phyloP scores from a whole-genome alignment of 2,329 filamentous ascomycete species.

The Colletotrichum viniferum region DNA sequence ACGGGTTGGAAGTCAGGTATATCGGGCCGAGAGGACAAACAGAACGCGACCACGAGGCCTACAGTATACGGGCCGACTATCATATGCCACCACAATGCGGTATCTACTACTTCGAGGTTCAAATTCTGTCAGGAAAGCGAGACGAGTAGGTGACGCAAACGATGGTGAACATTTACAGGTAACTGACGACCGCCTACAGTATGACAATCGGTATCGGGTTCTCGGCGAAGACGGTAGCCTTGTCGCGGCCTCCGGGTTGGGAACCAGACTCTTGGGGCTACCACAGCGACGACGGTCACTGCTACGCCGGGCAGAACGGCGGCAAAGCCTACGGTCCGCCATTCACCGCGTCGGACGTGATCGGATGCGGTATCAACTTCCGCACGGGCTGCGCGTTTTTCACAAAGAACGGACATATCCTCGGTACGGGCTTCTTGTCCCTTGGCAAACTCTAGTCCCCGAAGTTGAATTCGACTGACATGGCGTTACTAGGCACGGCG shows the following conservation, averaged over 20 bases:
- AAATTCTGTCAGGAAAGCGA: slow-evolving; percentile 52
- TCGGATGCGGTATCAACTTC: slow-evolving; percentile 72
- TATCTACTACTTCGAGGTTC: slow-evolving; percentile 90
- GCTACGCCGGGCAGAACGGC: slow-evolving; percentile 59
- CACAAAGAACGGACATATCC: slow-evolving; percentile 65
- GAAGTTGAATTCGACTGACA: slow-evolving; percentile 14
- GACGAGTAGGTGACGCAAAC: slow-evolving; percentile 54
- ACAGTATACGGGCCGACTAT: slow-evolving; percentile 80
- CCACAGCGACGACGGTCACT: slow-evolving; percentile 70
- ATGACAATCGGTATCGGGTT: slow-evolving; percentile 69
- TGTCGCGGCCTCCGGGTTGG: slow-evolving; percentile 67
- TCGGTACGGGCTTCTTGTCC: slow-evolving; percentile 48
- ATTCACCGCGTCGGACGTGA: slow-evolving; percentile 61
- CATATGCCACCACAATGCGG: slow-evolving; percentile 89
- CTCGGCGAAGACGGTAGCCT: slow-evolving; percentile 54
- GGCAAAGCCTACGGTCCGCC: slow-evolving; percentile 62
- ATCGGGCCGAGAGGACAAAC: slow-evolving; percentile 48
- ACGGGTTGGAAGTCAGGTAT: slow-evolving; percentile 75
- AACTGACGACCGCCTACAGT: slow-evolving; percentile 35
- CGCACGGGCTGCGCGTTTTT: slow-evolving; percentile 69
- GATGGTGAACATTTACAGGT: not conserved
- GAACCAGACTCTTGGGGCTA: slow-evolving; percentile 73
- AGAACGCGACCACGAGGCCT: slow-evolving; percentile 75
- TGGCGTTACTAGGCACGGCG: slow-evolving; percentile 60
- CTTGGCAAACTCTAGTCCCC: not conserved